Conservation (phyloP, 495 filamentous ascomycete species). For the Aspergillus conjunctus region DNA sequence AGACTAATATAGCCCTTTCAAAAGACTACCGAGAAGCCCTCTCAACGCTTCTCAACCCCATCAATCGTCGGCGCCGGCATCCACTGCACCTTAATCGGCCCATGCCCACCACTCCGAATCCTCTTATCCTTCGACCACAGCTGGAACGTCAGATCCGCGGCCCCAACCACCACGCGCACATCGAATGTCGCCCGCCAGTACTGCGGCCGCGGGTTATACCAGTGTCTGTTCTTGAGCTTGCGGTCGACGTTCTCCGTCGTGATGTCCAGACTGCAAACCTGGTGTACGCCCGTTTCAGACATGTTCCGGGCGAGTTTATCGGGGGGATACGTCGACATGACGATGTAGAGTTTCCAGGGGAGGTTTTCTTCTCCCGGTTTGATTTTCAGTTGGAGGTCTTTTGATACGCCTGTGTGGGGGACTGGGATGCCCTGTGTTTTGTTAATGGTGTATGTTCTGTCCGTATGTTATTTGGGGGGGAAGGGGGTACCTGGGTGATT, state of each 20-base stretch:
- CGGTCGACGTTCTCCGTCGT: slow-evolving; percentile 37
- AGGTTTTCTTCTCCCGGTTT: slow-evolving; percentile 37
- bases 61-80: slow-evolving; percentile 27
- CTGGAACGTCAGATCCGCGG: slow-evolving; percentile 59
- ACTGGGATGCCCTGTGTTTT: slow-evolving; percentile 37
- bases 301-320: slow-evolving; percentile 45
- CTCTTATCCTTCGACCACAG: slow-evolving; percentile 52
- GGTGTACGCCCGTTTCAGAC: slow-evolving; percentile 33
- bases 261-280: slow-evolving; percentile 34
- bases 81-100: slow-evolving; percentile 54
- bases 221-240: slow-evolving; percentile 49
- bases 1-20: too few species aligned
- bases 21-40: too few species aligned
- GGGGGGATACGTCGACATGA: slow-evolving; percentile 49
- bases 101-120: slow-evolving; percentile 47
- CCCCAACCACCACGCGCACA: slow-evolving; percentile 53
- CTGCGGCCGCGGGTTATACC: slow-evolving; percentile 42
- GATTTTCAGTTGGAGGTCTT: slow-evolving; percentile 50
- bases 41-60: neutral
- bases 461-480: neutral
- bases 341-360: slow-evolving; percentile 50
- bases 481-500: slow-evolving; percentile 46
- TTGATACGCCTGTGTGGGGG: slow-evolving; percentile 40
- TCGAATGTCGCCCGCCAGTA: slow-evolving; percentile 55
- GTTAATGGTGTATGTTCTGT: neutral